Evolutionary conservation across 2,329 filamentous ascomycete genomes (phyloP).

Genomic region (Aspergillus sp.): DNA sequence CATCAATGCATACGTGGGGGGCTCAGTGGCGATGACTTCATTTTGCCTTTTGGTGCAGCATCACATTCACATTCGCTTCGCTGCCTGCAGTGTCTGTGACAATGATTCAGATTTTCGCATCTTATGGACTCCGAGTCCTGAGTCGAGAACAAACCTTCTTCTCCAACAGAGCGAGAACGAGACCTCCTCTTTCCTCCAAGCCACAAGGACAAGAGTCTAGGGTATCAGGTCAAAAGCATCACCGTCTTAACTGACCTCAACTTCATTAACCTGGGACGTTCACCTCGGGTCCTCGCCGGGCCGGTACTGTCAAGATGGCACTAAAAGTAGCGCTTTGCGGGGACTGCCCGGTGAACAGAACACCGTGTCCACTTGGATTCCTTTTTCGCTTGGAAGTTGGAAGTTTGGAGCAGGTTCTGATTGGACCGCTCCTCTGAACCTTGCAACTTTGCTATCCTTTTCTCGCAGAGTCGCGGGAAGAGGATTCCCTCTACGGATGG

Average conservation of each 20-base stretch:
- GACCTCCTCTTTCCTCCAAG: neutral
- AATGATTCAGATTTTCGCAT: neutral
- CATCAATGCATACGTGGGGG: neutral
- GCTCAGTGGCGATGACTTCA: neutral
- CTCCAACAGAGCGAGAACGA: neutral
- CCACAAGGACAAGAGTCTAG: neutral
- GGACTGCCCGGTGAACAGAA: constrained; percentile 12
- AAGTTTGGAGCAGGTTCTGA: neutral
- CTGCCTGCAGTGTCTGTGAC: neutral
- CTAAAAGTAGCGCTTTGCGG: constrained; percentile 15
- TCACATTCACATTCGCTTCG: neutral
- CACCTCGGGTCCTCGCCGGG: neutral
- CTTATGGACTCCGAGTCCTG: constrained; percentile 3
- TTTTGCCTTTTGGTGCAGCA: neutral
- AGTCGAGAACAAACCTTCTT: neutral
- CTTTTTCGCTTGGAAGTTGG: neutral
- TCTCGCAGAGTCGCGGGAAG: neutral
- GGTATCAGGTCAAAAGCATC: neutral
- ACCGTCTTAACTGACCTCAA: neutral
- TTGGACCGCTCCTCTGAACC: neutral
- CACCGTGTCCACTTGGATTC: constrained; percentile 19
- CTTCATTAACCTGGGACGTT: neutral
- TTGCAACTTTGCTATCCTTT: neutral
- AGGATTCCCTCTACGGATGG: constrained; percentile 1
- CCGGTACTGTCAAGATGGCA: constrained; percentile 8